These are phyloP conservation scores for Globisporangium megalacanthum DNA, from an alignment of 352 stramenopile species.

Conservation along the genomic window DNA sequence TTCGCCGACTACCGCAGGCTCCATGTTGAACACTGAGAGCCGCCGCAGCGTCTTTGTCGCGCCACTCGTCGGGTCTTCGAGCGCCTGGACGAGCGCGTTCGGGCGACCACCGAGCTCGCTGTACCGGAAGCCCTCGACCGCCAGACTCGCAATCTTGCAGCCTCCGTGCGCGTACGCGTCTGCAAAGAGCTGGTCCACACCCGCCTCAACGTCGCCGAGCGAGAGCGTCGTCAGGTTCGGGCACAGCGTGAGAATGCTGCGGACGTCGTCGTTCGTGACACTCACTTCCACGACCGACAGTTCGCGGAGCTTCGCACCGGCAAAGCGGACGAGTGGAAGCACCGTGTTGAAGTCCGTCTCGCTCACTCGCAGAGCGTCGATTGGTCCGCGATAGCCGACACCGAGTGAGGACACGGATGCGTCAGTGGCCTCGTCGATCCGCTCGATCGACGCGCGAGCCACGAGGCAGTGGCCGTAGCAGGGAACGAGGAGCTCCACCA, in stretches of 20 bases:
- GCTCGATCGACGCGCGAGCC: not conserved
- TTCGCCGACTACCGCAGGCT: not conserved
- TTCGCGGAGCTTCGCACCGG: not conserved
- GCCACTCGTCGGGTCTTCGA: not conserved
- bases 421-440: not conserved
- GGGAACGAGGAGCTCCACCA: not conserved
- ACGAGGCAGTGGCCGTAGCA: not conserved
- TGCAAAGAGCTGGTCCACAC: not conserved
- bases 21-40: not conserved
- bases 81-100: not conserved
- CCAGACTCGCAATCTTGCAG: not conserved
- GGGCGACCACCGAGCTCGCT: not conserved
- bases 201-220: too few species aligned
- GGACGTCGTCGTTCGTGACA: not conserved
- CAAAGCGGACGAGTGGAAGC: not conserved
- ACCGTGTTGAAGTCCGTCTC: not conserved
- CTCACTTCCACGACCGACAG: not conserved
- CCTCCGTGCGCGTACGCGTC: not conserved
- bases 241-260: not conserved
- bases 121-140: not conserved
- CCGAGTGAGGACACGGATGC: not conserved
- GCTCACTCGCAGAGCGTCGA: not conserved
- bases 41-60: not conserved
- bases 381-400: not conserved
- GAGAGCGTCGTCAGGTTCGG: not conserved